These are phyloP conservation scores for Leishmania braziliensis DNA, from an alignment of 208 protist genomes.

Conservation along the genomic window DNA sequence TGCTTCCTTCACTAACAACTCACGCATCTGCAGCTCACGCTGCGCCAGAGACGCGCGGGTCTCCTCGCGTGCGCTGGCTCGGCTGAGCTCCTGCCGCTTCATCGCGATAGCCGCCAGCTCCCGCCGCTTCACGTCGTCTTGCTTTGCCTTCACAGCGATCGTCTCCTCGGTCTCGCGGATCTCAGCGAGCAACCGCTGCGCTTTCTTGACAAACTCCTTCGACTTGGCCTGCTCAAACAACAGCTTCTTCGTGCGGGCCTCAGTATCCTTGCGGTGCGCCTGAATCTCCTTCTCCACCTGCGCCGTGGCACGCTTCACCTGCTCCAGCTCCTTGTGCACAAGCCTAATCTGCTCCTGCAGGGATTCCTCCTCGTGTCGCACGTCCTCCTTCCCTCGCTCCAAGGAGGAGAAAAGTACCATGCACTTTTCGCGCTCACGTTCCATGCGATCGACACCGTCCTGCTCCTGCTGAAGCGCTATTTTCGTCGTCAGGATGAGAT, in stretches of 20 bases:
- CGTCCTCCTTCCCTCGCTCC: conserved; percentile 53
- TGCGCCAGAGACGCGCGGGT: conserved; percentile 74
- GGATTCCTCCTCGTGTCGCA: conserved; percentile 32
- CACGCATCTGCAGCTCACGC: conserved; percentile 90
- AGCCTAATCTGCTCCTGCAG: conserved; percentile 69
- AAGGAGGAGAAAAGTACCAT: conserved; percentile 54
- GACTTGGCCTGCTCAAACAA: conserved; percentile 88
- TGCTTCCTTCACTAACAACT: conserved; percentile 56
- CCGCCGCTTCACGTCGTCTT: conserved; percentile 80
- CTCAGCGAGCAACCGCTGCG: conserved; percentile 52
- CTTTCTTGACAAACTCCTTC: conserved; percentile 67
- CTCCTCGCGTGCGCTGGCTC: conserved; percentile 86
- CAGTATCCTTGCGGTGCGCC: conserved; percentile 64
- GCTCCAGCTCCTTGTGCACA: conserved; percentile 65
- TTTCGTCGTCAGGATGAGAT: conserved; percentile 71
- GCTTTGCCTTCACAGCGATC: conserved; percentile 49
- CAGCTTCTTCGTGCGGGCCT: conserved; percentile 80
- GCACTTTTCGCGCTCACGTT: conserved; percentile 75
- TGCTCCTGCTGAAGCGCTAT: conserved; percentile 55
- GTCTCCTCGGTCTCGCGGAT: conserved; percentile 78
- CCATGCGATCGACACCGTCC: conserved; percentile 64
- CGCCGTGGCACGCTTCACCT: conserved; percentile 47
- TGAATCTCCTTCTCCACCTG: conserved; percentile 62
- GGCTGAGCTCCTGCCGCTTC: conserved; percentile 83
- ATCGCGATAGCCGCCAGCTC: conserved; percentile 68